Evolutionary conservation across 768 basidiomycete species (phyloP).

Genomic region (button mushroom (Agaricus bisporus)): DNA sequence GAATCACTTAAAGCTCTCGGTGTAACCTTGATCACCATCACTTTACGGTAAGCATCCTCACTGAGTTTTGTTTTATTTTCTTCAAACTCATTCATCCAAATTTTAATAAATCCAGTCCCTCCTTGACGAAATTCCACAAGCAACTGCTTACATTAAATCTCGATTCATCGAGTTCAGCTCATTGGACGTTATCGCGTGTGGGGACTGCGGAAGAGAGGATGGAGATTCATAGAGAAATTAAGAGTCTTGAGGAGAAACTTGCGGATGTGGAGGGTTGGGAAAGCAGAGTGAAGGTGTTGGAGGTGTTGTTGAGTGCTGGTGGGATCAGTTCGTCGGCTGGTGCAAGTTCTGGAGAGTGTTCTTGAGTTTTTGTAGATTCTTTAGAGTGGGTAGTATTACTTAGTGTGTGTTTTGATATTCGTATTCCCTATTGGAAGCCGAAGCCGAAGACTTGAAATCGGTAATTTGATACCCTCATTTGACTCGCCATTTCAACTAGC

Average conservation of each 20-base stretch:
- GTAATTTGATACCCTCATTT: no score
- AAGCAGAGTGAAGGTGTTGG: constrained; percentile 56
- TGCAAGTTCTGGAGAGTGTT: neutral
- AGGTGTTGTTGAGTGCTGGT: constrained; percentile 45
- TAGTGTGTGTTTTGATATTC: no score
- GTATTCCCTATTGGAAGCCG: no score
- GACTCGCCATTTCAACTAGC: no score
- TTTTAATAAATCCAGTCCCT: constrained; percentile 44
- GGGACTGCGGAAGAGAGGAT: constrained; percentile 70
- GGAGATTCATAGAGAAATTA: constrained; percentile 74
- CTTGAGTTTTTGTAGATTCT: no score
- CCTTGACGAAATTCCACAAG: constrained; percentile 84
- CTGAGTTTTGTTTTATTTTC: no score
- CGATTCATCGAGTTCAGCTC: constrained; percentile 46
- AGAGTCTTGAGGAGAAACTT: constrained; percentile 56
- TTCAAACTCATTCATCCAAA: no score
- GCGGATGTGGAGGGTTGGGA: constrained; percentile 74
- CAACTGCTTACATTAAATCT: constrained; percentile 77
- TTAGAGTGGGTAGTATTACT: no score
- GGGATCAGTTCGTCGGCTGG: constrained; percentile 13
- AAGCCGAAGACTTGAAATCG: no score
- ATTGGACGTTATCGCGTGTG: constrained; percentile 67
- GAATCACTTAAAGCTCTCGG: constrained; percentile 84
- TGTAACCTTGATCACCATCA: constrained; percentile 91
- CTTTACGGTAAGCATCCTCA: constrained; percentile 53